Evolutionary conservation across 1,284 basidiomycete genomes (phyloP).

Genomic region (Cryptococcus depauperatus): DNA sequence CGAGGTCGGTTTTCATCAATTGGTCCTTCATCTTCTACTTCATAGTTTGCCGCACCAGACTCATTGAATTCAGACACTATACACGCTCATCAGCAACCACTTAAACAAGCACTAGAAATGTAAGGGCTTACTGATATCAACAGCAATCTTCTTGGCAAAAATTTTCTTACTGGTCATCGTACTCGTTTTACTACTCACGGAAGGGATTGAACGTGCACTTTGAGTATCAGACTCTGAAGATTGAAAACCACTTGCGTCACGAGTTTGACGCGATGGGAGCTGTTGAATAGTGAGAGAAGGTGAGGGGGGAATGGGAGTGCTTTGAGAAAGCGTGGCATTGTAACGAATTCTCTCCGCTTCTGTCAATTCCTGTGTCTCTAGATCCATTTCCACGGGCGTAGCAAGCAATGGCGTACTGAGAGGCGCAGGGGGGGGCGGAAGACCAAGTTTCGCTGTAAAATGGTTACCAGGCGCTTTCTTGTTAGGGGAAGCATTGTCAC

Average conservation of each 20-base stretch:
- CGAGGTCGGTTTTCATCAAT: constrained; percentile 30
- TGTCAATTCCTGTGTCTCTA: background rate
- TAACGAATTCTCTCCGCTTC: background rate
- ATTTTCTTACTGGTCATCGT: constrained; percentile 11
- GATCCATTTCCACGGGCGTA: background rate
- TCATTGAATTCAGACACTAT: constrained; percentile 28
- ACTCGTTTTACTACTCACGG: constrained; percentile 3
- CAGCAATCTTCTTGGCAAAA: constrained; percentile 10
- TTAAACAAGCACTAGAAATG: background rate
- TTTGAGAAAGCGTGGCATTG: background rate
- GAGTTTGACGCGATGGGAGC: too few species aligned
- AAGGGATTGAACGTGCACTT: constrained; percentile 8
- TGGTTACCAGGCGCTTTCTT: background rate
- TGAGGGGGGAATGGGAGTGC: background rate
- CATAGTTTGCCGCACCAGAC: constrained; percentile 11
- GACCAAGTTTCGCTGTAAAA: background rate
- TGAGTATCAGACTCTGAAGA: constrained; percentile 7
- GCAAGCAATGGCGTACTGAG: background rate
- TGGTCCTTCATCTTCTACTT: constrained; percentile 19
- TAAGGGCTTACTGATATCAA: constrained; percentile 24
- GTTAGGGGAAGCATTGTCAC: background rate
- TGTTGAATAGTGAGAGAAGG: background rate
- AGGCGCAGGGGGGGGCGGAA: background rate
- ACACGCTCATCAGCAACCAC: background rate
- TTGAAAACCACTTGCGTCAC: too few species aligned